Percentiles rank a stretch among this genome's conserved stretches.
Evolutionary conservation across 179 eudicot genomes (phyloP).

Genomic region (Corrigiola litoralis): DNA sequence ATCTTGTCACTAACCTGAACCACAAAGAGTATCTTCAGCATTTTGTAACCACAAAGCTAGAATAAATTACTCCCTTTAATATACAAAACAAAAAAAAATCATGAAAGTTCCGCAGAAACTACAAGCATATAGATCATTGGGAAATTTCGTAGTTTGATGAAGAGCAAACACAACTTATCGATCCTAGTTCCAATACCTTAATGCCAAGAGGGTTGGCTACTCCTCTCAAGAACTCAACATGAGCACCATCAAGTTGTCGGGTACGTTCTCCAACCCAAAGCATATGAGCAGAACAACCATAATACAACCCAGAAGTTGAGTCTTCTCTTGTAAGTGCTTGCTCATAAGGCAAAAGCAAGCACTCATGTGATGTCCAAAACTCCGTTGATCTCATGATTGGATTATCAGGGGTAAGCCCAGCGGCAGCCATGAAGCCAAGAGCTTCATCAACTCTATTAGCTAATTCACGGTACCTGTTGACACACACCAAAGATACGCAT

Average conservation of each 20-base stretch:
- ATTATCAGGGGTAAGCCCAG: slow-evolving; percentile 44
- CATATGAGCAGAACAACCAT: slow-evolving; percentile 54
- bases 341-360: slow-evolving; percentile 45
- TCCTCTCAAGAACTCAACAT: slow-evolving; percentile 49
- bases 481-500: not conserved
- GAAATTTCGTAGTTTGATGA: not conserved
- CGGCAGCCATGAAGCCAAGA: slow-evolving; percentile 48
- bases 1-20: slow-evolving; percentile 40
- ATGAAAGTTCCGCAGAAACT: not conserved
- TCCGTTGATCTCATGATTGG: slow-evolving; percentile 43
- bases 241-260: slow-evolving; percentile 53
- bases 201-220: slow-evolving; percentile 49
- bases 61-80: not conserved
- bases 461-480: slow-evolving; percentile 40
- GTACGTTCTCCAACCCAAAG: slow-evolving; percentile 57
- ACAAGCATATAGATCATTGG: too few species aligned
- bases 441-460: slow-evolving; percentile 48
- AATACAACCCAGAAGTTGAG: slow-evolving; percentile 41
- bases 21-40: slow-evolving; percentile 6
- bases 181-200: slow-evolving; percentile 25
- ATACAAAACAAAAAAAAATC: not conserved
- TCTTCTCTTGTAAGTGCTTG: slow-evolving; percentile 48
- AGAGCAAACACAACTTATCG: not conserved
- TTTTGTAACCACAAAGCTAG: not conserved
- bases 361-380: slow-evolving; percentile 48